These are phyloP conservation scores for Phaseolus coccineus DNA, from an alignment of 331 rosid genomes.

Conservation along the genomic window DNA sequence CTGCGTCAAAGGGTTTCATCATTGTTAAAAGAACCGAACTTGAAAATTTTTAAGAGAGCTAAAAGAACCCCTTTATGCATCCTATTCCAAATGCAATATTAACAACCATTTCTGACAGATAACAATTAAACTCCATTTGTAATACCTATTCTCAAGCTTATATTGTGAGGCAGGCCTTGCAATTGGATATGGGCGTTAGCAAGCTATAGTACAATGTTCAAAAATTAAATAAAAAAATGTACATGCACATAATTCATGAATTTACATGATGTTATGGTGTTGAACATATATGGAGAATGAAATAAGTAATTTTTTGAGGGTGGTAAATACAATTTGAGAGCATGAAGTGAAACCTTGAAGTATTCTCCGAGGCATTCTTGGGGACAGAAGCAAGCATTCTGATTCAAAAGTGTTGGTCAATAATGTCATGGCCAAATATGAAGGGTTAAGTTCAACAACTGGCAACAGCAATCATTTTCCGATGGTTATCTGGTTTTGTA, in stretches of 20 bases:
- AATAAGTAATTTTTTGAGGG: not conserved
- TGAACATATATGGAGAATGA: not conserved
- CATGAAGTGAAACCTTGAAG: constrained; percentile 54
- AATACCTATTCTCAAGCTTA: not conserved
- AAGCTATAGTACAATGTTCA: not conserved
- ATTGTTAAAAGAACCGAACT: not conserved
- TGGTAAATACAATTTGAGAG: not conserved
- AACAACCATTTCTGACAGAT: not conserved
- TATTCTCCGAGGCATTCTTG: constrained; percentile 52
- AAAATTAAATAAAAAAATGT: not conserved
- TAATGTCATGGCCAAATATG: constrained; percentile 41
- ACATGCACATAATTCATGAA: constrained; percentile 11
- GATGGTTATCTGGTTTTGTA: not conserved
- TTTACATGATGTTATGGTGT: not conserved
- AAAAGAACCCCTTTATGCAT: not conserved
- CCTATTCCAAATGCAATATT: not conserved
- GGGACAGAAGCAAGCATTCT: constrained; percentile 31
- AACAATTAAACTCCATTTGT: not conserved
- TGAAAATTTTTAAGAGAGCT: not conserved
- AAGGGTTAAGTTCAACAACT: constrained; percentile 37
- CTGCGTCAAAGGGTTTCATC: constrained; percentile 2
- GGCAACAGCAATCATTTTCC: constrained; percentile 37
- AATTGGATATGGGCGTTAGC: not conserved
- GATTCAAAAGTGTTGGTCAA: constrained; percentile 21
- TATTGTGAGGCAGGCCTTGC: not conserved